Evolutionary conservation across 768 basidiomycete genomes (phyloP), one percentile per base, ranked within the genome.

Genomic region (Suillus cothurnatus): DNA sequence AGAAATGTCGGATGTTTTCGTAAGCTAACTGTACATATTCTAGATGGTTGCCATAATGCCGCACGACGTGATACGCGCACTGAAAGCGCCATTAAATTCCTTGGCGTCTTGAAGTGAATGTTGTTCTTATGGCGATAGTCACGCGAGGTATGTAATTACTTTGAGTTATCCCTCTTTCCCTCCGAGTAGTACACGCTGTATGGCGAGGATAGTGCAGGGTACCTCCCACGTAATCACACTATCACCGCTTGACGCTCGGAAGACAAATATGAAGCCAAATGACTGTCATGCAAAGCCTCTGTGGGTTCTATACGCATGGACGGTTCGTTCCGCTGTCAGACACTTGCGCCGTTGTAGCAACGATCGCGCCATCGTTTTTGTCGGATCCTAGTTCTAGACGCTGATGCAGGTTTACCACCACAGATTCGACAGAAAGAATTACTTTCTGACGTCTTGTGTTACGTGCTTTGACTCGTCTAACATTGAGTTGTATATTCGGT

Each of bases 241-340:
- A 79, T 77, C 77, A 77, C 76, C 78, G 77, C 63, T 65, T 50
- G 72, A 68, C 23, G 63, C 74, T 72, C 75, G 83, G 77, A 64
- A 84, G 64, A 84, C 77, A 55, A 68, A 82, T 80, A 68, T 78
- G 88, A 87, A 89, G 83, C 84, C 67, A 70, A 77, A 82, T 88
- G 88, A 84, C 86, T 81, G 73, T 75, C 78, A 73, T 69, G 78
- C 72, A 72, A 52, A 39, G 36, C 61, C 52, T 61, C 59, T 38
- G 23, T 15, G 63, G 59, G 61, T 32, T 49, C 39, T 62, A 17
- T 59, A 26, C 55, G 66, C 71, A 61, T 70, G 80, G 73, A 77
- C 73, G 84, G 88, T 80, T 90, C 88, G 88, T 90, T 90, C 88
- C 81, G 86, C 79, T 89, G 88, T 87, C 88, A 75, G 68, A 81